Percentiles rank a stretch among this genome's conserved stretches.
Evolutionary conservation across 2,329 filamentous ascomycete species (phyloP).

Genomic region (Dactylonectria macrodidyma): DNA sequence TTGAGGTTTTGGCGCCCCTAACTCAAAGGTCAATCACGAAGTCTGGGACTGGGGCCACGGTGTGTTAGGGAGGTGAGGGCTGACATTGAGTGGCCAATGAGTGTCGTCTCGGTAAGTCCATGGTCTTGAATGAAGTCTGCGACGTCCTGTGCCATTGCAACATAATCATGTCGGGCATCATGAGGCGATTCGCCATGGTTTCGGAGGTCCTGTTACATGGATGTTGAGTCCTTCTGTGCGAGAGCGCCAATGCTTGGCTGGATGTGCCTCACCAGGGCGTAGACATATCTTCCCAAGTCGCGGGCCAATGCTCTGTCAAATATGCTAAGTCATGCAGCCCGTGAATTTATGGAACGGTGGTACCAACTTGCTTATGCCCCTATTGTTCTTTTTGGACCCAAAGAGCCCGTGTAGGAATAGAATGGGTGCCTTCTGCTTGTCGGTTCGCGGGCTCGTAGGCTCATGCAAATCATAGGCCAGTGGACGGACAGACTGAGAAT

Average conservation of each 20-base stretch:
- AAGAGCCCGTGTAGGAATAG: constrained; percentile 94
- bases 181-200: constrained; percentile 96
- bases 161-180: constrained; percentile 82
- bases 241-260: constrained; percentile 13
- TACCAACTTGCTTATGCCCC: constrained; percentile 92
- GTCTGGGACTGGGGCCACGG: background rate
- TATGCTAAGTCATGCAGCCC: constrained; percentile 10
- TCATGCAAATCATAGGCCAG: constrained; percentile 79
- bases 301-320: constrained; percentile 79
- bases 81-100: constrained; percentile 96
- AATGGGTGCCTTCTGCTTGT: constrained; percentile 72
- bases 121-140: constrained; percentile 83
- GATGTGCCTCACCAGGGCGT: constrained; percentile 76
- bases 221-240: constrained; percentile 33
- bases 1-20: constrained; percentile 92
- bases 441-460: constrained; percentile 61
- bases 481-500: constrained; percentile 46
- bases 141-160: constrained; percentile 86
- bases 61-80: constrained; percentile 42
- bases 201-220: constrained; percentile 78
- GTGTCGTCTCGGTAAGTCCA: constrained; percentile 76
- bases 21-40: background rate
- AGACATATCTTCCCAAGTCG: constrained; percentile 85
- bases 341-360: background rate
- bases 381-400: constrained; percentile 95